phyloP scores from a whole-genome alignment of 495 filamentous ascomycete species.

The Letharia lupina region DNA sequence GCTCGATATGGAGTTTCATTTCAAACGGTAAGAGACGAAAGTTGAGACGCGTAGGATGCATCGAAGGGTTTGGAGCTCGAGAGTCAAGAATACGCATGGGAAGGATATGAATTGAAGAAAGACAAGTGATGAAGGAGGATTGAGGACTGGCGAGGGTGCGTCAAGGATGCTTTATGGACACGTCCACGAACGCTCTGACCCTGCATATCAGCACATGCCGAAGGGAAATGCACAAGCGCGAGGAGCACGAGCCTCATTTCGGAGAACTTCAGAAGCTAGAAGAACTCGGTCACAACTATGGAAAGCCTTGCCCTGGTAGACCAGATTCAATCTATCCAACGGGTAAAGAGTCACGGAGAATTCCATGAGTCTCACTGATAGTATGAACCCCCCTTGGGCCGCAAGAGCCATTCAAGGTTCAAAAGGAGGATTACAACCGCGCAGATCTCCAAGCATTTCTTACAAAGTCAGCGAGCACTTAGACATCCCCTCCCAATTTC shows the following conservation, averaged over 20 bases:
- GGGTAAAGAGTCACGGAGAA: not conserved
- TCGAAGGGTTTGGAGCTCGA: not conserved
- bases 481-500: too few relatives aligned
- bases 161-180: not conserved
- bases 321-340: not conserved
- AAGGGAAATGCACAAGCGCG: not conserved
- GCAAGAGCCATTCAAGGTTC: not conserved
- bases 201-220: not conserved
- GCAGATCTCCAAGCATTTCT: not conserved
- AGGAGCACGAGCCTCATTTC: not conserved
- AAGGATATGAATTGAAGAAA: not conserved
- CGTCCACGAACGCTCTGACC: not conserved
- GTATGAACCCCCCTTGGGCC: not conserved
- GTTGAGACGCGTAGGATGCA: not conserved
- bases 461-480: too few relatives aligned
- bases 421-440: not conserved
- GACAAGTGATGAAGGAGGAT: not conserved
- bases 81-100: not conserved
- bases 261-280: not conserved
- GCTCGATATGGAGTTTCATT: not conserved
- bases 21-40: not conserved
- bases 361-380: too few relatives aligned
- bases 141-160: not conserved
- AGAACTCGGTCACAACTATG: not conserved
- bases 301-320: not conserved